Conservation (phyloP, 192 early-diverging fungal species). For the Chytriomyces confervae region DNA sequence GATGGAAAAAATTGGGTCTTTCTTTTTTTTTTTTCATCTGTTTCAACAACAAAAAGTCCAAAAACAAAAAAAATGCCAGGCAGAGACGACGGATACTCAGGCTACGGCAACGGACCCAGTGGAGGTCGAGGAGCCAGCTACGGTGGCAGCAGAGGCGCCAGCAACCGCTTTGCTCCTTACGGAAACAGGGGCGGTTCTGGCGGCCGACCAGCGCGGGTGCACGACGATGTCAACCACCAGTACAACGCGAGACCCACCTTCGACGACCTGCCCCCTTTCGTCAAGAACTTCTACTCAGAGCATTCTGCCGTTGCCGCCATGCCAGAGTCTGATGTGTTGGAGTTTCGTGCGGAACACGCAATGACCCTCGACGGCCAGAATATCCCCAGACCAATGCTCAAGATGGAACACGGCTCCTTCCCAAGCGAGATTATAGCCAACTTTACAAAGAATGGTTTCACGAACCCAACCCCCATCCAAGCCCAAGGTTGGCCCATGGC, state of each 20-base stretch:
- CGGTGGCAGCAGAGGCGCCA: conserved; percentile 12
- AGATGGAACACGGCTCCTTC: conserved; percentile 76
- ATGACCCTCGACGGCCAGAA: conserved; percentile 67
- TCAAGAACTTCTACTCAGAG: conserved; percentile 59
- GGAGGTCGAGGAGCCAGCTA: conserved; percentile 1
- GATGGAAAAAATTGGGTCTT: too few species aligned
- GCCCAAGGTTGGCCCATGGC: conserved; percentile 92
- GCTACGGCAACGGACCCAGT: conserved; percentile 28
- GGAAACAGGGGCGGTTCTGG: too few species aligned
- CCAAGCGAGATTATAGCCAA: conserved; percentile 63
- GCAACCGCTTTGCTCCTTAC: background rate
- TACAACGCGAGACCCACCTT: conserved; percentile 47
- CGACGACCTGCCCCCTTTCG: conserved; percentile 45
- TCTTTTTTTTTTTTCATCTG: too few species aligned
- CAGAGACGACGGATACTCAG: too few species aligned
- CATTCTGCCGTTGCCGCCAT: conserved; percentile 38
- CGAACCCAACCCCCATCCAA: conserved; percentile 92
- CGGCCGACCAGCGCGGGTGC: too few species aligned
- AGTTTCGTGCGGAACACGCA: conserved; percentile 65
- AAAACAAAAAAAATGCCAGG: too few species aligned
- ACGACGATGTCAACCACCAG: conserved; percentile 45
- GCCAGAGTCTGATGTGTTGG: conserved; percentile 37
- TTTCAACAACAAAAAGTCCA: too few species aligned
- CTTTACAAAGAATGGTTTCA: conserved; percentile 63
- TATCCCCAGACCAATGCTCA: conserved; percentile 67